These are phyloP conservation scores for Solanum neorickii DNA, from an alignment of 257 asterid genomes.

Conservation along the genomic window DNA sequence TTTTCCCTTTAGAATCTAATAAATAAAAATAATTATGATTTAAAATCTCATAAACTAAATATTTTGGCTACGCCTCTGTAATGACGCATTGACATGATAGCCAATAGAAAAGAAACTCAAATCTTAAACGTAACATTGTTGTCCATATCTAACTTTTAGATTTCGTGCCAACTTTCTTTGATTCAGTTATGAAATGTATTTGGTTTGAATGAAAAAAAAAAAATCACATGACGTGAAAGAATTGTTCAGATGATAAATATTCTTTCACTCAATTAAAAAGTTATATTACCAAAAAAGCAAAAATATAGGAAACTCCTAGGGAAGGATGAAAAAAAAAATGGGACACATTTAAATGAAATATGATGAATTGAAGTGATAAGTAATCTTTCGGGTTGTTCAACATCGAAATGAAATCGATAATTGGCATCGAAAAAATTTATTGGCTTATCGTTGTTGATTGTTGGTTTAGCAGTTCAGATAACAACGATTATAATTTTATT, in stretches of 20 bases:
- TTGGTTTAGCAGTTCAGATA: no score
- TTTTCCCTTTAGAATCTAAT: background rate
- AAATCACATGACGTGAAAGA: background rate
- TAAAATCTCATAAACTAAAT: background rate
- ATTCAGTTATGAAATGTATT: background rate
- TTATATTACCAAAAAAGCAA: background rate
- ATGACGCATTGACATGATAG: background rate
- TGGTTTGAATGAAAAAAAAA: background rate
- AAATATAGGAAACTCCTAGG: background rate
- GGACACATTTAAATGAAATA: no score
- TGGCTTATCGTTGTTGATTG: no score
- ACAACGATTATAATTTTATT: no score
- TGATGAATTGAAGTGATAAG: background rate
- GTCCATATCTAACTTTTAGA: background rate
- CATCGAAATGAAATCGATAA: no score
- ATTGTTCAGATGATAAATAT: background rate
- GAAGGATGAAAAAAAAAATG: no score
- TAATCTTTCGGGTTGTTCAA: background rate
- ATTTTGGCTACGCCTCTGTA: background rate
- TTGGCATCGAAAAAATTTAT: no score
- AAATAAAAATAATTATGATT: background rate
- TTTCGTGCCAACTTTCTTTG: background rate
- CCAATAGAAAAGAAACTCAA: background rate
- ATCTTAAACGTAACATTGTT: background rate
- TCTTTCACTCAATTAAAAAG: background rate